Percentiles rank a stretch among this genome's conserved stretches.
Conservation (phyloP, 495 filamentous ascomycete genomes). For the Tuber umbilicatum region DNA sequence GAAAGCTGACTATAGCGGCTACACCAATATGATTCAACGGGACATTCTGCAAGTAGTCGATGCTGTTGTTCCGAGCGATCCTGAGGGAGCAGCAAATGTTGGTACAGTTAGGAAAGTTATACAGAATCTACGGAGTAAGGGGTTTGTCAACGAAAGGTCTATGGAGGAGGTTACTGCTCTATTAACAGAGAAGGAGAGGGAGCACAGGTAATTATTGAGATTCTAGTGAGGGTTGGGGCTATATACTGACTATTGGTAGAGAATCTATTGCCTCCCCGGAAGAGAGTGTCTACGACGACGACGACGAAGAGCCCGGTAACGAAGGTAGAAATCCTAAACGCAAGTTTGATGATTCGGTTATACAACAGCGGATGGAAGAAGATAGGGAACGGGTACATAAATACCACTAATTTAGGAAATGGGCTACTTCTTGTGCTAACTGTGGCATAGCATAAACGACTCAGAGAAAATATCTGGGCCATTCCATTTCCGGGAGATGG, state of each 20-base stretch:
- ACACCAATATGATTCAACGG: conserved; percentile 85
- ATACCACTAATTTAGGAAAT: neutral
- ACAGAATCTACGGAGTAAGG: conserved; percentile 30
- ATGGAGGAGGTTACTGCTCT: conserved; percentile 26
- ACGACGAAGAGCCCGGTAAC: conserved; percentile 42
- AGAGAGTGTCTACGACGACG: conserved; percentile 43
- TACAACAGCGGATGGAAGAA: conserved; percentile 94
- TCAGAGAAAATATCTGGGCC: conserved; percentile 85
- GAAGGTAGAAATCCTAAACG: conserved; percentile 39
- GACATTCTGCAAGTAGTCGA: conserved; percentile 87
- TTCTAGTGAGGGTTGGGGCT: conserved; percentile 11
- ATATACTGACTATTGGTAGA: conserved; percentile 21
- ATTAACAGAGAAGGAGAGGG: conserved; percentile 32
- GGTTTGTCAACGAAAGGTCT: conserved; percentile 23
- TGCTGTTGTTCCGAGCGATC: conserved; percentile 77
- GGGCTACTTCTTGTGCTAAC: neutral
- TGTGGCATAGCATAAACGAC: conserved; percentile 61
- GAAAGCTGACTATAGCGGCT: conserved; percentile 65
- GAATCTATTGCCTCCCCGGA: conserved; percentile 42
- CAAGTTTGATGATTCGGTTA: conserved; percentile 72
- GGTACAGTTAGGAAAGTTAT: conserved; percentile 75
- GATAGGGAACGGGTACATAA: conserved; percentile 65
- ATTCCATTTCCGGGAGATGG: conserved; percentile 49
- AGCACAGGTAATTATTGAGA: conserved; percentile 29
- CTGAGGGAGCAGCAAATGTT: conserved; percentile 85